phyloP scores from a whole-genome alignment of 2,329 filamentous ascomycete genomes.

The Penicillium sp. region DNA sequence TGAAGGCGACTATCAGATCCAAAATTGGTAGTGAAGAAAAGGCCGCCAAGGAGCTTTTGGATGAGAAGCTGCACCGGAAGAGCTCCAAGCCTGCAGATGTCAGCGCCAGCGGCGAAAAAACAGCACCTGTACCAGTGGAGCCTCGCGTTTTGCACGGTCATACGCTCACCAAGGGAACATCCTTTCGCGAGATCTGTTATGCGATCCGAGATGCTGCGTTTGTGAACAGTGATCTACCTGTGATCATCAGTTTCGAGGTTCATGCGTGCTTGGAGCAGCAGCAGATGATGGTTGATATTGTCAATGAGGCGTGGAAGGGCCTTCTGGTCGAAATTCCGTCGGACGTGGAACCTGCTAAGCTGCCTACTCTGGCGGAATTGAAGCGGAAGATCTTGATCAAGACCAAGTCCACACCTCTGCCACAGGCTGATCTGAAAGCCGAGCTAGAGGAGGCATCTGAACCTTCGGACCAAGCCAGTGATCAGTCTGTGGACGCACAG shows the following conservation, averaged over 20 bases:
- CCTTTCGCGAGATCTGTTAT: slow-evolving; percentile 82
- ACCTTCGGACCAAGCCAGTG: not conserved
- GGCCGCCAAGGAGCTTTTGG: not conserved
- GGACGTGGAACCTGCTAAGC: slow-evolving; percentile 54
- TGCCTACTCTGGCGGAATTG: slow-evolving; percentile 72
- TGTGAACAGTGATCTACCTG: slow-evolving; percentile 69
- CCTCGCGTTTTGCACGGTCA: slow-evolving; percentile 84
- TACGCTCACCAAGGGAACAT: slow-evolving; percentile 81
- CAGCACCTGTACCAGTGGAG: slow-evolving; percentile 51
- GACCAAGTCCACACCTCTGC: slow-evolving; percentile 65
- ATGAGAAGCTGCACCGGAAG: not conserved
- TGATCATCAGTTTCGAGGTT: slow-evolving; percentile 92
- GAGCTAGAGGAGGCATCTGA: slow-evolving; percentile 10
- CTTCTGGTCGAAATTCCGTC: slow-evolving; percentile 66
- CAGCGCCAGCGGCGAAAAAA: not conserved
- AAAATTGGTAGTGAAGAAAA: slow-evolving; percentile 14
- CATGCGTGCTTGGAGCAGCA: slow-evolving; percentile 83
- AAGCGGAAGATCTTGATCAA: slow-evolving; percentile 81
- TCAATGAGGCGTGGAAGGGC: slow-evolving; percentile 82
- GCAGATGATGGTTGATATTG: slow-evolving; percentile 88
- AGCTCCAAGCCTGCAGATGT: not conserved
- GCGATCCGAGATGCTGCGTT: slow-evolving; percentile 81
- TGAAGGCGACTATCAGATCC: slow-evolving; percentile 15
- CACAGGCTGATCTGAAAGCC: not conserved
- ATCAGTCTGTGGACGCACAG: slow-evolving; percentile 2